Evolutionary conservation across 768 basidiomycete genomes (phyloP), one percentile per base, ranked within the genome.

Genomic region (Boletus coccyginus): DNA sequence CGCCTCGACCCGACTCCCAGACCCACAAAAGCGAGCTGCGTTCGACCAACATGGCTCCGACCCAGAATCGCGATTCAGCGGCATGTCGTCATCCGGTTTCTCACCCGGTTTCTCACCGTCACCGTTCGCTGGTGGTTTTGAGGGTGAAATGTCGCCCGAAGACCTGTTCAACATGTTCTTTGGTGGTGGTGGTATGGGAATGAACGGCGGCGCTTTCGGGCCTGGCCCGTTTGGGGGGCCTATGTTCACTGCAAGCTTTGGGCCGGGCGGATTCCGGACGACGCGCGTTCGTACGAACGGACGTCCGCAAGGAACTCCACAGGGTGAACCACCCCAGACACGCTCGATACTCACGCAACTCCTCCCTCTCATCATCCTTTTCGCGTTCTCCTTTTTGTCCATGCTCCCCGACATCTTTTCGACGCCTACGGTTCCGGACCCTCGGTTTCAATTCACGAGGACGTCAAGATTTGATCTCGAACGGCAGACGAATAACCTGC

Each of bases 161-260:
- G 96, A 98, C 56, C 69, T 98, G 53, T 98, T 98, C 77, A 96
- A 98, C 68, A 94, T 96, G 90, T 97, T 98, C 83, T 98, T 98
- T 70, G 93, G 93, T 24, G 83, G 93, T 24, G 83, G 79, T 19
- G 79, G 81, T 1, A 80, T 78, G 54, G 66, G 64, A 14, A 62
- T 66, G 66, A 72, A 72, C 19, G 78, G 77, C 31, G 80, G 75
- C n/a, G 75, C 70, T 53, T 81, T 81, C 58, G 83, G 85, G n/a
- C 77, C 81, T 12, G 80, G 82, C 2, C 82, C 84, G 57, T 70
- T 67, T 36, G 63, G 61, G 2, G 63, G 62, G 59, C 68, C 75
- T 79, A 82, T 92, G 35, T 95, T 95, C 70, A 84, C 88, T 0
- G 79, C 88, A 17, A 77, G 80, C 47, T 96, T 92, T 74, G 93